Evolutionary conservation across 2,329 filamentous ascomycete genomes (phyloP), one percentile per base, ranked within the genome.

Genomic region (Talaromyces amestolkiae): DNA sequence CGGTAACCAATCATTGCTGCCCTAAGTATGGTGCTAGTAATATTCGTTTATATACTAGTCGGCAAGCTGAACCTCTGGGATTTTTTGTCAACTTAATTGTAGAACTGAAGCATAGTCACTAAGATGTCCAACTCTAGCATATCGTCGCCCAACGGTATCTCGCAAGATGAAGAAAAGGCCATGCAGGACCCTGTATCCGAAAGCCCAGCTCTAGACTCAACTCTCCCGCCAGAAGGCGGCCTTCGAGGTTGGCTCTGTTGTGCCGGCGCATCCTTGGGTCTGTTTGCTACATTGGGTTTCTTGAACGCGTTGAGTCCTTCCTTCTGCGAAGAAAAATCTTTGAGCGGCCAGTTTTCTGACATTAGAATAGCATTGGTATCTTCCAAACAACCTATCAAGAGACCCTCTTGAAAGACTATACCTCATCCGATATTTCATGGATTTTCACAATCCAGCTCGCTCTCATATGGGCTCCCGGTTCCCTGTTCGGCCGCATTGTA

Each of bases 401-500:
- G 13, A 61, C 69, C 35, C 45, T 70, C 1, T 63, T 72, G 3
- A 69, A 65, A 39, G 47, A 61, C 6, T 67, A 69, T 39, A 68
- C 73, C 3, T 72, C 76, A 15, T 80, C 76, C 35, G 47, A 72
- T 15, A 79, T 82, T 61, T 78, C 79, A 17, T 81, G 78, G 74
- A 80, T 82, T 39, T 79, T 79, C 49, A 76, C 78, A 1, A 27
- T 61, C 13, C 63, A 80, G 61, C 73, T 76, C 22, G 80, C 81
- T 67, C 73, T 83, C 22, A 74, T 83, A 35, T 74, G 81, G 63
- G 75, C 77, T 22, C 73, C 77, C 3, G 79, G 80, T 3, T 74
- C 81, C 31, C 66, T 80, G 22, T 76, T 78, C 58, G 81, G 81
- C n/a, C 80, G 79, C 0, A 65, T 83, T 37, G 81, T 79, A 68